A percentile compares a stretch with the other conserved stretches of the same genome.
Evolutionary conservation across 1,284 basidiomycete genomes (phyloP).

Genomic region (Macrocybe sp.): DNA sequence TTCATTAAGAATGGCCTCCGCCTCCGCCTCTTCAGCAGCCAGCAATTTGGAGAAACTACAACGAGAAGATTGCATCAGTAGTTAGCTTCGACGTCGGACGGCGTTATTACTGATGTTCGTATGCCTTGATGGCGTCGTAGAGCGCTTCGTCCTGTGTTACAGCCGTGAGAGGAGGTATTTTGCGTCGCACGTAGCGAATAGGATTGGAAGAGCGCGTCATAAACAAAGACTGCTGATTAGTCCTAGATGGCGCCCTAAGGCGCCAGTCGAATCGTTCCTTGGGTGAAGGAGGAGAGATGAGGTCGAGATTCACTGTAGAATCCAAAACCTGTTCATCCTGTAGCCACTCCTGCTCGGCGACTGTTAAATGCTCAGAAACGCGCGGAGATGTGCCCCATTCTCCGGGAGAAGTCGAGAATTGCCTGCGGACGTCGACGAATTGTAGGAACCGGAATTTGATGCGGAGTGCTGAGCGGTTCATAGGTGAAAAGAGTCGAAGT

Average conservation of each 20-base stretch:
- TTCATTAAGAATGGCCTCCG: slow-evolving; percentile 50
- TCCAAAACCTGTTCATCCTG: slow-evolving; percentile 16
- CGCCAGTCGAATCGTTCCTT: slow-evolving; percentile 23
- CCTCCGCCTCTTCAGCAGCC: slow-evolving; percentile 59
- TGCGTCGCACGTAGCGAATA: slow-evolving; percentile 24
- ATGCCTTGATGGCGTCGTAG: slow-evolving; percentile 39
- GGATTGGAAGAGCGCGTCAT: slow-evolving; percentile 1
- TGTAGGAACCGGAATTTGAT: no score
- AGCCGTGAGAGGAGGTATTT: slow-evolving; percentile 27
- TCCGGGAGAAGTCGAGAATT: slow-evolving; percentile 1
- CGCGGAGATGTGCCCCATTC: background rate
- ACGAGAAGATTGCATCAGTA: background rate
- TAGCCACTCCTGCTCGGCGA: slow-evolving; percentile 23
- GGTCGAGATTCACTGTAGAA: slow-evolving; percentile 1
- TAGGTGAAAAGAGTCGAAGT: no score
- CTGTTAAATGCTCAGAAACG: slow-evolving; percentile 7
- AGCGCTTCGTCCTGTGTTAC: slow-evolving; percentile 32
- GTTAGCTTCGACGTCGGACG: background rate
- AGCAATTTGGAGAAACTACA: slow-evolving; percentile 62
- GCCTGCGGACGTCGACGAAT: background rate
- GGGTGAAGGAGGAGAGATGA: background rate
- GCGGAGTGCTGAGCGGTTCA: no score
- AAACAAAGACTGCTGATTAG: slow-evolving; percentile 3
- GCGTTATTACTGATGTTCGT: slow-evolving; percentile 36
- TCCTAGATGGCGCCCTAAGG: slow-evolving; percentile 16